Conservation (phyloP, 2,329 filamentous ascomycete genomes). For the Diaporthe sp. region DNA sequence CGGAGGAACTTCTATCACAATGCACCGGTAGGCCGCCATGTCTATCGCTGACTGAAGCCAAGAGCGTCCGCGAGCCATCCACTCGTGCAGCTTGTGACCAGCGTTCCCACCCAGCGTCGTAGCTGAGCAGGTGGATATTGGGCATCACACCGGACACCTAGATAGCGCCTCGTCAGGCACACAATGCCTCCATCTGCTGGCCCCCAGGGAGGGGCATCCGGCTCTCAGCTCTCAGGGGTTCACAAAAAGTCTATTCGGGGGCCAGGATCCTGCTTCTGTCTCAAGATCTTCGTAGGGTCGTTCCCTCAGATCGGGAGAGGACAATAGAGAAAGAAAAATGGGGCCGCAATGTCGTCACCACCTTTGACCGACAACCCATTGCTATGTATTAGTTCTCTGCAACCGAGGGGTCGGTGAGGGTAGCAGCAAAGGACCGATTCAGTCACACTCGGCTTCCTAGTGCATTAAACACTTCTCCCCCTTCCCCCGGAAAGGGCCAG, state of each 20-base stretch:
- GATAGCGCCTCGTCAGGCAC: constrained; percentile 26
- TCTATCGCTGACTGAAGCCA: constrained; percentile 13
- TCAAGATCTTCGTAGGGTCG: not conserved
- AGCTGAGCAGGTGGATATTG: constrained; percentile 27
- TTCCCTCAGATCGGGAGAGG: not conserved
- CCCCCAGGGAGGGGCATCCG: not conserved
- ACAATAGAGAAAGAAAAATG: not conserved
- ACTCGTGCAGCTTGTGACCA: not conserved
- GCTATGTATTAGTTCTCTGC: not conserved
- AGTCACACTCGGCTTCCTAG: not conserved
- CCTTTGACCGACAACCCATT: not conserved
- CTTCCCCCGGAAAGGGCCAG: not conserved
- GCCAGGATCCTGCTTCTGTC: constrained; percentile 13
- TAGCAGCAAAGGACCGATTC: constrained; percentile 18
- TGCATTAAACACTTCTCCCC: not conserved
- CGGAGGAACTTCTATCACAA: not conserved
- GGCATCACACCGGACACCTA: constrained; percentile 22
- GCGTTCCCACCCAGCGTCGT: not conserved
- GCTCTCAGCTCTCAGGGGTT: constrained; percentile 2
- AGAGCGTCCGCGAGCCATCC: not conserved
- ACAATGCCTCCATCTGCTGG: not conserved
- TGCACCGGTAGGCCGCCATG: not conserved
- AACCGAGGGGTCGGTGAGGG: constrained; percentile 21
- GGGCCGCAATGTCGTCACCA: constrained; percentile 14
- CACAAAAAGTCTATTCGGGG: not conserved